Base-by-base conservation (phyloP, 257 asterid species). In the Ajuga chamaepitys region DNA sequence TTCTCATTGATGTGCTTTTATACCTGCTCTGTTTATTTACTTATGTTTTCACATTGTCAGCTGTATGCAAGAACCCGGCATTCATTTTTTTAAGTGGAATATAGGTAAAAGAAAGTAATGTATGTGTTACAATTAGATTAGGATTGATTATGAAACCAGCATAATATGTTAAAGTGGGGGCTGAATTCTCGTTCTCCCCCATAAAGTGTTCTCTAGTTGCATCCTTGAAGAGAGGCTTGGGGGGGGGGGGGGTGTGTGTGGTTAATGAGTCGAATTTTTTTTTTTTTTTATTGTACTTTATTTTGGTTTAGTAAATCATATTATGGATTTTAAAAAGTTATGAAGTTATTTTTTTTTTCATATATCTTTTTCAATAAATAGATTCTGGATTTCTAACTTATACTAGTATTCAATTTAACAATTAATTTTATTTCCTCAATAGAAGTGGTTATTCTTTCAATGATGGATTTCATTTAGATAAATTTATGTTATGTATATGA, bases 1-100 rank as follows among this genome's bases (percentile, higher is more conserved):
- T 70, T 57, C 60, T 64, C 46, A 4, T 52, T 59, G 41, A 51
- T 73, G 20, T 70, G 26, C 67, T 18, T 64, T 78, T 35, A 12
- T 34, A 41, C 14, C 46, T 30, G 7, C 41, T 56, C 40, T 13
- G 51, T 32, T 10, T 53, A 42, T 58, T 59, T 22, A 24, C 30
- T 47, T 59, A n/a, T 45, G 53, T 65, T 58, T 73, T 67, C 57
- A 62, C 38, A 41, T 34, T 46, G 57, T 68, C 18, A 44, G 38
- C 24, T 51, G 61, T 53, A 64, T 58, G 61, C 26, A 12, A 60
- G 68, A 30, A 58, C 52, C 41, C 21, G 5, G 3, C 62, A 37
- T 55, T 50, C 22, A 17, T 65, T 2, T 32, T 32, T 9, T 7
- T 4, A 13, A 26, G 3, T 30, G 14, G 61, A 13, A 55, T n/a